These are phyloP conservation scores for Aureobasidium sp. DNA, from an alignment of 2,329 filamentous ascomycete species.

Conservation along the genomic window DNA sequence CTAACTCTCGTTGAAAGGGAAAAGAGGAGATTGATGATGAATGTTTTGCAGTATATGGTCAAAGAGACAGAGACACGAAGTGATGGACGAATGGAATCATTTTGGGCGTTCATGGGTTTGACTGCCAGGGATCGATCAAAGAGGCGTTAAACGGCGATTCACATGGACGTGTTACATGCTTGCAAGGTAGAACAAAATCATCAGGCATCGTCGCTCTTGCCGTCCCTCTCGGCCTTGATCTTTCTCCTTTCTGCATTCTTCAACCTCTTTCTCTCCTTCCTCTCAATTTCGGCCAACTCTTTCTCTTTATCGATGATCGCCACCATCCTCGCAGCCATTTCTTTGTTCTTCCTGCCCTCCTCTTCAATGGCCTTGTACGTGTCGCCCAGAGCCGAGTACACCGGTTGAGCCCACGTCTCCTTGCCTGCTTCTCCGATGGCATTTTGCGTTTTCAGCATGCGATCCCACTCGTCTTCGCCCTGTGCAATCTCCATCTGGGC, in stretches of 20 bases:
- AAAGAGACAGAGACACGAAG: too few species aligned
- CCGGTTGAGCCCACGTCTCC: slow-evolving; percentile 28
- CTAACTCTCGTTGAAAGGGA: too few species aligned
- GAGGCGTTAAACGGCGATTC: too few species aligned
- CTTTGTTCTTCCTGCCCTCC: slow-evolving; percentile 25
- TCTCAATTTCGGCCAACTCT: slow-evolving; percentile 36
- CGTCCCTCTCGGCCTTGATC: slow-evolving; percentile 15
- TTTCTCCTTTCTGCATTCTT: slow-evolving; percentile 16
- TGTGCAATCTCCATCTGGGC: slow-evolving; percentile 35
- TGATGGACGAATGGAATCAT: too few species aligned
- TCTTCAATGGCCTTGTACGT: slow-evolving; percentile 15
- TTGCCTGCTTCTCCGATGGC: slow-evolving; percentile 16
- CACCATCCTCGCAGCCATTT: slow-evolving; percentile 37
- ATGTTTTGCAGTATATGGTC: too few species aligned
- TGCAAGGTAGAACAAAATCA: too few species aligned
- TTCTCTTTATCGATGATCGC: slow-evolving; percentile 44
- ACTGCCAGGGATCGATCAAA: too few species aligned
- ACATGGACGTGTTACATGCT: too few species aligned
- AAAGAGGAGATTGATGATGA: too few species aligned
- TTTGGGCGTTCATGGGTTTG: too few species aligned
- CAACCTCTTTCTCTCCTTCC: slow-evolving; percentile 19
- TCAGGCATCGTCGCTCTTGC: too few species aligned
- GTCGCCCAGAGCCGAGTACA: slow-evolving; percentile 18
- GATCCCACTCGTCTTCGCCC: slow-evolving; percentile 46
- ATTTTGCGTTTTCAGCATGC: slow-evolving; percentile 29